Base-by-base conservation (phyloP, 371 early-diverging fungal genomes). In the Mucor indicus region DNA sequence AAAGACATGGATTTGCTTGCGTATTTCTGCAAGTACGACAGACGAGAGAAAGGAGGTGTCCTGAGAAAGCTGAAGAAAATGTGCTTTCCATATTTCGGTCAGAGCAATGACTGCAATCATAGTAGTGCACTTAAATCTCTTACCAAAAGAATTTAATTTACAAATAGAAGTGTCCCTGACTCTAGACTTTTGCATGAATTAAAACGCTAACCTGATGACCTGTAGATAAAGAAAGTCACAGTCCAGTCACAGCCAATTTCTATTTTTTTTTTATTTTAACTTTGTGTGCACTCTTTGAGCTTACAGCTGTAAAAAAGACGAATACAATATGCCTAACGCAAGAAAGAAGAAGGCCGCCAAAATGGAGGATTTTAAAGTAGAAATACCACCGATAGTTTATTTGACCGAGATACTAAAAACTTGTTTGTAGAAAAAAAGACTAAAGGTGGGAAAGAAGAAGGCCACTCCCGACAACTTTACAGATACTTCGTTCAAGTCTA, bases 381-480 rank as follows among this genome's bases (percentile, higher is more conserved):
- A 41, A 23, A 0, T 30, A 27, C 1, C 30, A 36, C 31, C 7
- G 33, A 31, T 1, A 32, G 35, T 13, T 33, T 13, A 33, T 15
- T 33, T 13, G 35, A 33, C 11, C 29, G 7, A 7, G 5, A 7
- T 27, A 29, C 16, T 31, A 35, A 37, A 20, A 13, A 25, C 29
- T 24, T 11, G 12, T 30, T 30, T 17, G 40, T 69, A 88, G 87
- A 94, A 95, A 88, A 83, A 85, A 55, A 92, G 89, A 68, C 80
- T 95, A 30, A 95, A 95, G 64, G 85, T 95, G 32, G 96, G 96
- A 38, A 89, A 92, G 66, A 86, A 87, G 64, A 87, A 90, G 72
- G 77, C 81, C 15, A 66, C 80, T n/a, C 74, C 93, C 8, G 77
- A 77, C 37, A 95, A 82, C 63, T 80, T 79, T 30, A 92, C 93